Evolutionary conservation across 768 basidiomycete species (phyloP).

Genomic region (Tricholomella constricta): DNA sequence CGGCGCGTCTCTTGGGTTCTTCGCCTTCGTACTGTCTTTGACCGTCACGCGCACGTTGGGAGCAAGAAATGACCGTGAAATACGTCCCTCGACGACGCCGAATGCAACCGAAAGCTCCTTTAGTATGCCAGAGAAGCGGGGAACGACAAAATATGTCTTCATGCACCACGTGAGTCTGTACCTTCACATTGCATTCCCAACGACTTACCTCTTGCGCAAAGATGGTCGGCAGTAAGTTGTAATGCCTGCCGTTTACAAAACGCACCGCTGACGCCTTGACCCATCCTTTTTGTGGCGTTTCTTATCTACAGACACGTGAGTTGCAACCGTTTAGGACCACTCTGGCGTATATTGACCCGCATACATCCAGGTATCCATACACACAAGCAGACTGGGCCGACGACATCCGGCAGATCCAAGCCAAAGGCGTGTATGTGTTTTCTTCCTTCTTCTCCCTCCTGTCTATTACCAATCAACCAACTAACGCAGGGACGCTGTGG

Average conservation of each 20-base stretch:
- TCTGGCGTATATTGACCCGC: neutral
- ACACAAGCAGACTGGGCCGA: constrained; percentile 40
- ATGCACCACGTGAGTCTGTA: constrained; percentile 55
- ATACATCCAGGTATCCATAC: constrained; percentile 38
- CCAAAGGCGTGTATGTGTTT: constrained; percentile 44
- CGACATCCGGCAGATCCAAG: constrained; percentile 43
- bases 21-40: neutral
- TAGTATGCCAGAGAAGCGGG: constrained; percentile 32
- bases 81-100: neutral
- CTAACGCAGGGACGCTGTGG: constrained; percentile 69
- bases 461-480: too few relatives aligned
- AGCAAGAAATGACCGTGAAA: neutral
- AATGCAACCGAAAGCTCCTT: neutral
- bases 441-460: too few relatives aligned
- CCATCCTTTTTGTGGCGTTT: too few relatives aligned
- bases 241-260: neutral
- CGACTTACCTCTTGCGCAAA: constrained; percentile 11
- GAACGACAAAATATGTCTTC: constrained; percentile 50
- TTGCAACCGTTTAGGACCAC: neutral
- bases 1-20: neutral
- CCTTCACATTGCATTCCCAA: neutral
- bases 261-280: neutral
- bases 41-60: neutral
- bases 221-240: constrained; percentile 50
- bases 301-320: constrained; percentile 44